Conservation (phyloP, 768 basidiomycete species). For the Leccinum disarticulatum region DNA sequence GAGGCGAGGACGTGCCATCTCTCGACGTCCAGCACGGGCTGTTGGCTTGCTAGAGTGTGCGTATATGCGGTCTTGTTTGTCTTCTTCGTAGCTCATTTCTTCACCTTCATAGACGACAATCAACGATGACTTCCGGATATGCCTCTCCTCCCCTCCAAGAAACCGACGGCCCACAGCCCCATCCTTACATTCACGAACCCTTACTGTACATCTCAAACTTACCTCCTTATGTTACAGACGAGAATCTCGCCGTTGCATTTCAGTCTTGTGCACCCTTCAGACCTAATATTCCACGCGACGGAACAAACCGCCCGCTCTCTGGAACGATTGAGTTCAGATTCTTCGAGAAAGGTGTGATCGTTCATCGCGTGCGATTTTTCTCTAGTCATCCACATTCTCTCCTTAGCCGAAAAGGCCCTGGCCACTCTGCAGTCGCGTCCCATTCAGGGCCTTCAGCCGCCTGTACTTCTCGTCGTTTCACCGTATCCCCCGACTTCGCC, state of each 20-base stretch:
- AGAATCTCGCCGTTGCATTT: slow-evolving; percentile 73
- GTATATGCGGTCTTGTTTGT: slow-evolving; percentile 1
- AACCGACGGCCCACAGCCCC: slow-evolving; percentile 42
- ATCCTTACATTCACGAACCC: slow-evolving; percentile 85
- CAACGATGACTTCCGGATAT: slow-evolving; percentile 38
- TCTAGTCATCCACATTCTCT: slow-evolving; percentile 8
- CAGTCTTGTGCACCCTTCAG: slow-evolving; percentile 78
- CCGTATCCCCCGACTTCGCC: slow-evolving; percentile 82
- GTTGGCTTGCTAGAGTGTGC: slow-evolving; percentile 32
- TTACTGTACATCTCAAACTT: slow-evolving; percentile 78
- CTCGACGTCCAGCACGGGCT: slow-evolving; percentile 33
- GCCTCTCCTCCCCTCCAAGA: slow-evolving; percentile 33
- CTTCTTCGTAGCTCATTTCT: neutral
- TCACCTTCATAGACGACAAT: slow-evolving; percentile 31
- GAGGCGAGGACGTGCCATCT: slow-evolving; percentile 26
- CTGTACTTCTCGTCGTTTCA: slow-evolving; percentile 67
- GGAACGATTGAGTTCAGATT: slow-evolving; percentile 86
- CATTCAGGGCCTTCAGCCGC: slow-evolving; percentile 58
- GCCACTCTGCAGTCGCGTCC: slow-evolving; percentile 78
- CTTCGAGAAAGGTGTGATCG: slow-evolving; percentile 68
- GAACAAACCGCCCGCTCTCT: slow-evolving; percentile 47
- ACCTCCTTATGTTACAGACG: slow-evolving; percentile 71
- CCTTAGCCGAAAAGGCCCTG: slow-evolving; percentile 81
- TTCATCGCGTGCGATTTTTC: slow-evolving; percentile 9
- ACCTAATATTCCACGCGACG: slow-evolving; percentile 71